Percentiles rank a stretch among this genome's conserved stretches.
Evolutionary conservation across 2,329 filamentous ascomycete species (phyloP).

Genomic region (Chrysosporium keratinophilum): DNA sequence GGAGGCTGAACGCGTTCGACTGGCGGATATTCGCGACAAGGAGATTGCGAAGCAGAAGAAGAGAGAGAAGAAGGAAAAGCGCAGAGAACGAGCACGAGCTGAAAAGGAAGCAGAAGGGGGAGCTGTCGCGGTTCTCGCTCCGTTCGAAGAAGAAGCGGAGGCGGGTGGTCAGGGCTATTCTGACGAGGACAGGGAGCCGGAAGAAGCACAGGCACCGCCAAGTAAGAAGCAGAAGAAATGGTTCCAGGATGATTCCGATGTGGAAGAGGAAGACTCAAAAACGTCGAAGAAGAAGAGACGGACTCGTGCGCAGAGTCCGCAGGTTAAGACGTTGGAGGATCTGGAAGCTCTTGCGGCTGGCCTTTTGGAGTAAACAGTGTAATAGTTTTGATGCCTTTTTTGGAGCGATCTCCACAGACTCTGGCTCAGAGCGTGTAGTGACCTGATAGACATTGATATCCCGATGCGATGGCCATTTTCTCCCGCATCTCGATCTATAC

Average conservation of each 20-base stretch:
- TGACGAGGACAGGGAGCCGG: slow-evolving; percentile 6
- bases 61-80: slow-evolving; percentile 40
- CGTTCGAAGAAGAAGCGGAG: slow-evolving; percentile 19
- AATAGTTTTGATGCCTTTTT: background rate
- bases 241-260: slow-evolving; percentile 24
- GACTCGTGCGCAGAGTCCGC: slow-evolving; percentile 19
- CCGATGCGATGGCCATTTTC: no score
- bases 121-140: slow-evolving; percentile 26
- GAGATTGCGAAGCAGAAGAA: slow-evolving; percentile 64
- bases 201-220: slow-evolving; percentile 21
- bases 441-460: background rate
- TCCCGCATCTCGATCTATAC: no score
- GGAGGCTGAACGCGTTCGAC: slow-evolving; percentile 60
- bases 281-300: slow-evolving; percentile 20
- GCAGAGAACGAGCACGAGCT: slow-evolving; percentile 30
- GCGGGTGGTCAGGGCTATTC: slow-evolving; percentile 14
- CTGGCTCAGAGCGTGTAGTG: background rate
- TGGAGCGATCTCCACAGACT: no score
- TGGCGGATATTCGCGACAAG: slow-evolving; percentile 76
- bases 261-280: slow-evolving; percentile 15
- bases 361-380: slow-evolving; percentile 27
- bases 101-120: slow-evolving; percentile 26
- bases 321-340: slow-evolving; percentile 39
- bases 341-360: slow-evolving; percentile 39
- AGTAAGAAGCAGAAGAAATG: slow-evolving; percentile 36